Conservation (phyloP, 2,329 filamentous ascomycete species). For the Colletotrichum camelliae region DNA sequence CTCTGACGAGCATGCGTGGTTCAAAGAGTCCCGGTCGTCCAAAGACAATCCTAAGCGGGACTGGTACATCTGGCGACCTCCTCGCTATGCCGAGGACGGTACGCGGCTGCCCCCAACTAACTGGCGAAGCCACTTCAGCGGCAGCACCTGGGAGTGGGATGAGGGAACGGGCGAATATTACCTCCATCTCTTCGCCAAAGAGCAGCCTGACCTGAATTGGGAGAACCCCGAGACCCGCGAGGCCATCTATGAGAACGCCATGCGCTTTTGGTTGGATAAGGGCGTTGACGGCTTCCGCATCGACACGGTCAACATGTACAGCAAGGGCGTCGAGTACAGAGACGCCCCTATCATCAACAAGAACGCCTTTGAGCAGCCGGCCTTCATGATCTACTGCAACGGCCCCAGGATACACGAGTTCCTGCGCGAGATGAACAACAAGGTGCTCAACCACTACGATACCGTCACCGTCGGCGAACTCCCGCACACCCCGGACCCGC, state of each 20-base stretch:
- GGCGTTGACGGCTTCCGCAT: constrained; percentile 78
- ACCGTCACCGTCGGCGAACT: constrained; percentile 77
- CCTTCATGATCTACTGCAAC: constrained; percentile 65
- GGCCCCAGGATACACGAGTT: constrained; percentile 74
- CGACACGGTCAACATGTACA: constrained; percentile 77
- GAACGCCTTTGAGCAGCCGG: constrained; percentile 55
- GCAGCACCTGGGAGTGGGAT: constrained; percentile 74
- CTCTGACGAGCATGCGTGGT: constrained; percentile 74
- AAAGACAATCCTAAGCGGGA: constrained; percentile 68
- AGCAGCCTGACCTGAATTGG: constrained; percentile 89
- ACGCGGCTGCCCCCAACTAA: constrained; percentile 76
- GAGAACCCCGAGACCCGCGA: constrained; percentile 71
- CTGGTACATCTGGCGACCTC: constrained; percentile 69
- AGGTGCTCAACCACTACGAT: constrained; percentile 63
- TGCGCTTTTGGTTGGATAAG: constrained; percentile 80
- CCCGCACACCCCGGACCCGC: constrained; percentile 63
- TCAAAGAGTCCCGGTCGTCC: constrained; percentile 67
- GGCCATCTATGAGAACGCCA: constrained; percentile 73
- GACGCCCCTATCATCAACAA: constrained; percentile 62
- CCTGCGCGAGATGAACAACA: constrained; percentile 65
- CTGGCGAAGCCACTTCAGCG: constrained; percentile 69
- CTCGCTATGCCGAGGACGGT: constrained; percentile 59
- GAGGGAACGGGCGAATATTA: constrained; percentile 78
- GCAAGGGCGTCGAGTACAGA: constrained; percentile 63
- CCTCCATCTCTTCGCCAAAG: constrained; percentile 74